Base-by-base conservation (phyloP, 2,329 filamentous ascomycete genomes). In the Fusarium xylarioides region DNA sequence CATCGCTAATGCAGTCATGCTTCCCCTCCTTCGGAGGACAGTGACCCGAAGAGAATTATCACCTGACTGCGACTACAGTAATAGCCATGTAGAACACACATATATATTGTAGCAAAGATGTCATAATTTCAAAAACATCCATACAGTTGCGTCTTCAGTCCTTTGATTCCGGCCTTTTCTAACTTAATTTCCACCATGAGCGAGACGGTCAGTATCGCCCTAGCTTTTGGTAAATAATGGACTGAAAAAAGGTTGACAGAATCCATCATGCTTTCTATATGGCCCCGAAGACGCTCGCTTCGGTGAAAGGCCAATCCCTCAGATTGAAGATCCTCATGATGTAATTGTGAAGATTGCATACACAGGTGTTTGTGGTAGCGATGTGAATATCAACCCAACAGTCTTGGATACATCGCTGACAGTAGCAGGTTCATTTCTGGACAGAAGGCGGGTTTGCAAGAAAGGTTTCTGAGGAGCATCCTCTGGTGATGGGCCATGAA, bases 381-480 rank as follows among this genome's bases (percentile, higher is more conserved):
- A 79, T 46, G 77, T 78, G 15, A 60, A 67, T 38, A 21, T 6
- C 7, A 23, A 11, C 18, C 19, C 4, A 2, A 12, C 15, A 6
- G 50, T 19, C 18, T 11, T 11, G 3, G 11, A 47, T 6, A 11
- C 3, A 18, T 23, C 16, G 4, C 21, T 71, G 10, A 73, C 15
- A 23, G 12, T 7, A 16, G 4, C 6, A 97, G 83, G 93, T 93
- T 77, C 85, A 97, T 86, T 97, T 97, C 89, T 97, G 94, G 88
- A 86, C 88, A 69, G 92, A 96, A 80, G 94, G 93, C 77, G 91
- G 92, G 77, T 97, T 97, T 82, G 94, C 60, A 21, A 70, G 94
- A 79, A 90, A 93, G 84, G 97, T 95, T 79, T 87, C 95, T 53
- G 90, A 96, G 63, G 91, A 90, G 77, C 89, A 93, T 68, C 95